These are phyloP conservation scores for Dactylellina cionopaga DNA, from an alignment of 2,329 filamentous ascomycete species.

Conservation along the genomic window DNA sequence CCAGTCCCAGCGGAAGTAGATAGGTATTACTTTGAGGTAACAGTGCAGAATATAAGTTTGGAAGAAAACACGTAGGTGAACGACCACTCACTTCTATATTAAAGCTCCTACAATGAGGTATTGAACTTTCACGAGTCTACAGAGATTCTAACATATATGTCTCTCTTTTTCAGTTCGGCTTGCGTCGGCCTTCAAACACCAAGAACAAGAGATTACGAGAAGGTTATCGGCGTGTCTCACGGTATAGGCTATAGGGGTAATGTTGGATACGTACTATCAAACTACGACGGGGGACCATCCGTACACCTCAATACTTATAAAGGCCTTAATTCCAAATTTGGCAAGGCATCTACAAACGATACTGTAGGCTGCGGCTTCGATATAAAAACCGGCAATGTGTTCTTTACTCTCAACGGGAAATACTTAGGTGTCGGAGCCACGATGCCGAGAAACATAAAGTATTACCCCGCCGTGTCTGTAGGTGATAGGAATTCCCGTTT, in stretches of 20 bases:
- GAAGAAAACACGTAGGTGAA: not conserved
- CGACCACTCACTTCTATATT: too few species aligned
- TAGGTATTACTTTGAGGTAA: slow-evolving; percentile 16
- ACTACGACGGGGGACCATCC: too few species aligned
- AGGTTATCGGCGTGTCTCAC: too few species aligned
- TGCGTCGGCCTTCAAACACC: not conserved
- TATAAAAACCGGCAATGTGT: not conserved
- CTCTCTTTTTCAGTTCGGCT: not conserved
- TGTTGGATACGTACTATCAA: too few species aligned
- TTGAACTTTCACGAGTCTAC: not conserved
- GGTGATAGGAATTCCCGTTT: not conserved
- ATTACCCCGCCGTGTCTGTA: not conserved
- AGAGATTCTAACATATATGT: not conserved
- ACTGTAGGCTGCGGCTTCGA: slow-evolving; percentile 6
- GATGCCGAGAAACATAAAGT: not conserved
- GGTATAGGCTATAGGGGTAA: too few species aligned
- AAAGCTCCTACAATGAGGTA: not conserved
- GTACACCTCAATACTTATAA: too few species aligned
- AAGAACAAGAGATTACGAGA: not conserved
- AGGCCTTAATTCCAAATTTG: too few species aligned
- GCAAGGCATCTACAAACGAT: not conserved
- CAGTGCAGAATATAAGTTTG: not conserved
- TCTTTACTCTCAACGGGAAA: not conserved
- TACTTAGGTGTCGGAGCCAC: not conserved
- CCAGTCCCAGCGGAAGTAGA: slow-evolving; percentile 2